phyloP scores from a whole-genome alignment of 2,329 filamentous ascomycete genomes.

The Colletotrichum sp. region DNA sequence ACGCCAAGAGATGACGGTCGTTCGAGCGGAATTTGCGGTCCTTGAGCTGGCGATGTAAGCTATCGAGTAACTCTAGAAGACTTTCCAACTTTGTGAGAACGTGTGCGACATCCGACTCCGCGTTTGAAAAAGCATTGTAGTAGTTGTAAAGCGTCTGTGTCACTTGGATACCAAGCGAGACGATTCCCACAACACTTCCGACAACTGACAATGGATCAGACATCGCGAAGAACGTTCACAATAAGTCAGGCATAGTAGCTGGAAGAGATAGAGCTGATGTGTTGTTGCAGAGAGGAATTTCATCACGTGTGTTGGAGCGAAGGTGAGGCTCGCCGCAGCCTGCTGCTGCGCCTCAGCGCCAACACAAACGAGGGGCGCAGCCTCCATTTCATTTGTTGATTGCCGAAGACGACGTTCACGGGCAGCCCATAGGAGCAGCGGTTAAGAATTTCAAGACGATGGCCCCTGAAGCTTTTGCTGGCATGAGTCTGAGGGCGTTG shows the following conservation, averaged over 20 bases:
- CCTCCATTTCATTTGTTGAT: neutral
- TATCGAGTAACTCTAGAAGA: constrained; percentile 28
- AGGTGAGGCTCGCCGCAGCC: neutral
- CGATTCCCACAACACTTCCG: constrained; percentile 32
- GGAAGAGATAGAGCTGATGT: neutral
- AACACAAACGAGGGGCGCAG: neutral
- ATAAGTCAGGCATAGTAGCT: neutral
- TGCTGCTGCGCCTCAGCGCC: neutral
- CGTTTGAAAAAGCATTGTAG: constrained; percentile 33
- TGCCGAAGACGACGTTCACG: neutral
- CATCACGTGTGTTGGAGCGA: neutral
- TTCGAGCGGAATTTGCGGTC: constrained; percentile 26
- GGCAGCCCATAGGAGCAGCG: neutral
- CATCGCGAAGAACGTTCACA: neutral
- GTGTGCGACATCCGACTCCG: constrained; percentile 28
- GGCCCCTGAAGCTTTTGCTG: neutral
- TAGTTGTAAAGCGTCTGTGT: constrained; percentile 35
- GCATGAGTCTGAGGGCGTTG: neutral
- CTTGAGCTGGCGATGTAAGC: constrained; percentile 17
- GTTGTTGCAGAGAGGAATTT: neutral
- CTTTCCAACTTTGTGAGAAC: constrained; percentile 28
- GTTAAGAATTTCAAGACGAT: neutral
- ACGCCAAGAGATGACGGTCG: constrained; percentile 24
- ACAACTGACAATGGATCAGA: constrained; percentile 21
- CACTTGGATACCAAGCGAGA: constrained; percentile 41